Evolutionary conservation across 2,329 filamentous ascomycete genomes (phyloP), one percentile per base, ranked within the genome.

Genomic region (Periconia sp.): DNA sequence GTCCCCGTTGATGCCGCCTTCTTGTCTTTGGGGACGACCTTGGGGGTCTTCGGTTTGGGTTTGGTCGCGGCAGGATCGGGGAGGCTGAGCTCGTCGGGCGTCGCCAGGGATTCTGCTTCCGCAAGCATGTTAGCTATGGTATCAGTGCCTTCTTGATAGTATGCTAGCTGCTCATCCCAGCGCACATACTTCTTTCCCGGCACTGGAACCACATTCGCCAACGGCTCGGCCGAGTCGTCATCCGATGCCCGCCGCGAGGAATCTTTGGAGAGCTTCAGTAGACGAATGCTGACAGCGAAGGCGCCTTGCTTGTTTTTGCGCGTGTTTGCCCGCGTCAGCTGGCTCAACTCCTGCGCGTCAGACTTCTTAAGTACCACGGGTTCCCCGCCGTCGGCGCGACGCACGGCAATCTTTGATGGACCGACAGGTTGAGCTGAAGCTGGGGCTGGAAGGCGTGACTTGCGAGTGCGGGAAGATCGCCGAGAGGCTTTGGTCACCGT

Each of bases 291-390:
- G 43, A 79, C 79, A 49, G 75, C 64, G 20, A 80, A 58, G 15
- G 75, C 71, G 20, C 74, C 75, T 44, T 75, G 75, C 54, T 81
- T 82, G 64, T 82, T 82, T 63, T 77, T 78, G 41, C 76, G 71
- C 9, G 80, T 82, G 59, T 82, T 82, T 47, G 66, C 68, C 33
- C 75, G 72, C 1, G 79, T 82, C 15, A 75, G 50, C 11, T 74
- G 62, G 11, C 77, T 72, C 9, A 81, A 63, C 52, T 79, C 75
- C 54, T 81, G 79, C 15, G 79, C 77, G 53, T 81, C 78, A 6
- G 75, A 75, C 57, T 75, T 76, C 64, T 78, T 79, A 31, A 81
- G 68, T 10, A 76, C 64, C 8, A 81, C 72, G 5, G 74, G 74
- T 52, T 77, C 75, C 10, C 67, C 67, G 14, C 72, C 73, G 50